Base-by-base conservation (phyloP, 805 yeast genomes). In the Monosporozyma aerobia region DNA sequence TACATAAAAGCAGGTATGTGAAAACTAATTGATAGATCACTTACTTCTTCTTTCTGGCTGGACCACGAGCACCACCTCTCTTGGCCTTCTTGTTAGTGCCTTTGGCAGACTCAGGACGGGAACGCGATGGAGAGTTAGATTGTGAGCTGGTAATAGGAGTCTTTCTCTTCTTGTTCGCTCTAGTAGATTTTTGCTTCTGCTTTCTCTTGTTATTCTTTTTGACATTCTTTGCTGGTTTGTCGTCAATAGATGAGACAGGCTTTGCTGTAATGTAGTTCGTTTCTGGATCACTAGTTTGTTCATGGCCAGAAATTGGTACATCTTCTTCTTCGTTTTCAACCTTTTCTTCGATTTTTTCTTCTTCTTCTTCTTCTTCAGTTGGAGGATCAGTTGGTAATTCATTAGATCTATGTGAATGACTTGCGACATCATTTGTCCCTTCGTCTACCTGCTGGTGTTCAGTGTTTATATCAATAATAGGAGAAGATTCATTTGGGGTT, bases 331-430 rank as follows among this genome's bases (percentile, higher is more conserved):
- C 41, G 9, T 22, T 45, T 16, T 37, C 13, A 14, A 19, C 23
- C 10, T 46, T 46, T 35, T 11, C 10, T 44, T 14, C 27, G 25
- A 41, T 41, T 25, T 32, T 11, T 10, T 11, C 33, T 33, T 44
- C 48, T 27, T 29, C 35, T 2, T 14, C 30, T 6, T 13, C 35
- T 10, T 50, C 47, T 16, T 44, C 44, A 39, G 54, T 48, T n/a
- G 55, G 55, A 22, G 55, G 55, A 40, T 53, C 55, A 8, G 55
- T 49, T 7, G 40, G 48, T 32, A 33, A 22, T n/a, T 30, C 47
- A 3, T 4, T 35, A 35, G 39, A 35, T 3, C 5, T 11, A 4
- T 14, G 19, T 11, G 16, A 35, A 13, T 11, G 16, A 10, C 8
- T 16, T n/a, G 32, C 14, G 30, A 16, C 19, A 19, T 22, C 5